These are phyloP conservation scores for Candida taoyuanica DNA, from an alignment of 805 yeast species.

Conservation along the genomic window DNA sequence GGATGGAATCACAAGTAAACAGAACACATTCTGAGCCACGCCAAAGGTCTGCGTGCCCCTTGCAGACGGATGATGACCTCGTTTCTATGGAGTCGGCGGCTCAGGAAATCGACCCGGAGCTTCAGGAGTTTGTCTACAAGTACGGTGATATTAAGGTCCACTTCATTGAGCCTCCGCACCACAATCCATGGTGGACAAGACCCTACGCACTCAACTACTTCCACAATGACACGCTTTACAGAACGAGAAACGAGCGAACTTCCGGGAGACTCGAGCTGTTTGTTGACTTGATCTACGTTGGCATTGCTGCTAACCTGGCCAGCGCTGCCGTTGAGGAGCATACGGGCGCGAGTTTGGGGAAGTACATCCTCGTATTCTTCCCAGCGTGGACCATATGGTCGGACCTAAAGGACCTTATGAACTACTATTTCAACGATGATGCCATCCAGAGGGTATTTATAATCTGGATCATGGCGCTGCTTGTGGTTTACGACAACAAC, in stretches of 20 bases:
- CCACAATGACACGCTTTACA: constrained; percentile 48
- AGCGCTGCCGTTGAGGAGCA: constrained; percentile 47
- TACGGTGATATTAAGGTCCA: constrained; percentile 46
- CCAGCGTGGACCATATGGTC: constrained; percentile 65
- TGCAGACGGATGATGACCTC: neutral
- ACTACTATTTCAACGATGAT: constrained; percentile 60
- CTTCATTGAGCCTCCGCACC: constrained; percentile 40
- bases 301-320: constrained; percentile 57
- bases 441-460: constrained; percentile 48
- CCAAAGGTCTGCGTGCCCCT: no score
- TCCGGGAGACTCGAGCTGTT: constrained; percentile 53
- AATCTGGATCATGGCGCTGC: constrained; percentile 46
- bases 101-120: constrained; percentile 12
- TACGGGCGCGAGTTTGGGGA: constrained; percentile 40
- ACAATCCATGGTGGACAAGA: constrained; percentile 34
- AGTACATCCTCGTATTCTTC: constrained; percentile 45
- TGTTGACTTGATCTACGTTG: constrained; percentile 59
- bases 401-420: constrained; percentile 60
- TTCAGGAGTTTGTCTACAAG: constrained; percentile 37
- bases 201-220: constrained; percentile 62
- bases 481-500: constrained; percentile 49
- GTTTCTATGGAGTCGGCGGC: neutral
- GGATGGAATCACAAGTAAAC: no score
- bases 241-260: constrained; percentile 52
- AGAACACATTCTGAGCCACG: no score